Percentiles rank a stretch among this genome's conserved stretches.
Conservation (phyloP, 345 rosid genomes). For the Salix dunnii region DNA sequence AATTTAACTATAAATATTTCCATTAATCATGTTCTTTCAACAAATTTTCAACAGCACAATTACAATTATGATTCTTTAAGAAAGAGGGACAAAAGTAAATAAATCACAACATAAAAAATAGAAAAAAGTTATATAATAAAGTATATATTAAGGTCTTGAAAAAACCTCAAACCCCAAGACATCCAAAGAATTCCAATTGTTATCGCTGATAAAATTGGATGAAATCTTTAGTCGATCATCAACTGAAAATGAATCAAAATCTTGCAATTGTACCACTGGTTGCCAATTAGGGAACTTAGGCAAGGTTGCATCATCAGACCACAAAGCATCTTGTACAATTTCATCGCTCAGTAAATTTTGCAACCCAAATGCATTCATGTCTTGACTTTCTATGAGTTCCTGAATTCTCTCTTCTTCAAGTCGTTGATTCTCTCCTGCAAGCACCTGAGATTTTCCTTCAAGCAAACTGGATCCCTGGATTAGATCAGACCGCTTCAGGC, state of each 20-base stretch:
- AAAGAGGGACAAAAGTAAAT: background rate
- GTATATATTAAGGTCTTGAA: constrained; percentile 30
- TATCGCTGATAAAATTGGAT: constrained; percentile 35
- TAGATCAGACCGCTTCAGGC: constrained; percentile 9
- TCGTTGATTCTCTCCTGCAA: constrained; percentile 8
- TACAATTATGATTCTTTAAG: background rate
- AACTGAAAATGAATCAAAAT: constrained; percentile 23
- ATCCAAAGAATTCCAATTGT: constrained; percentile 54
- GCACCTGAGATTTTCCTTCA: constrained; percentile 14
- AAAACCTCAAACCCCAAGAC: constrained; percentile 46
- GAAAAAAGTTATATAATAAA: background rate
- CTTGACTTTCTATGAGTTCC: constrained; percentile 19
- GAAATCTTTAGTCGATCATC: constrained; percentile 40
- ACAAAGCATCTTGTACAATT: constrained; percentile 35
- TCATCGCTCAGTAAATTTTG: constrained; percentile 36
- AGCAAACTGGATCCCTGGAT: constrained; percentile 9
- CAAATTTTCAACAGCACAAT: no score
- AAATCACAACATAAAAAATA: background rate
- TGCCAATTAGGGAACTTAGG: constrained; percentile 25
- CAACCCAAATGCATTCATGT: constrained; percentile 27
- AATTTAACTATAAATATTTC: no score
- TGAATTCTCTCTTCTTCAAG: constrained; percentile 14
- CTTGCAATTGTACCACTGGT: constrained; percentile 24
- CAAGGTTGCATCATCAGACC: constrained; percentile 26
- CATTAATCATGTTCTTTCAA: no score